Percentiles rank a stretch among this genome's conserved stretches.
phyloP scores from a whole-genome alignment of 2,329 filamentous ascomycete species.

The Beauveria caledonica region DNA sequence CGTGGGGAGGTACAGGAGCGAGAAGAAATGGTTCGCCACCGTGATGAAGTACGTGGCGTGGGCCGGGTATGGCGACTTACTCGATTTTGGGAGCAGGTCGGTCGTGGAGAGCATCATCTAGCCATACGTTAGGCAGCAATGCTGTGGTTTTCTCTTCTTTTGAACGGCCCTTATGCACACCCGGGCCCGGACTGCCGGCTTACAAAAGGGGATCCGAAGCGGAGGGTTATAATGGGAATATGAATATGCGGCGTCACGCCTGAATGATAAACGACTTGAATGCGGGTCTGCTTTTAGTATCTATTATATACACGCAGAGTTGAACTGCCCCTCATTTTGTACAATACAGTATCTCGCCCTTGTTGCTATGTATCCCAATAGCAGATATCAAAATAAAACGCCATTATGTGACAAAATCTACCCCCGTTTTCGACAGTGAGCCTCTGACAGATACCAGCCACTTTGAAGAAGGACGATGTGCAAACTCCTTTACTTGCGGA shows the following conservation, averaged over 20 bases:
- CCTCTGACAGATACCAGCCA: not conserved
- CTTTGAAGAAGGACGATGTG: not conserved
- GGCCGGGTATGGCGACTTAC: constrained; percentile 54
- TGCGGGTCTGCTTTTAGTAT: not conserved
- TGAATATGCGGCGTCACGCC: not conserved
- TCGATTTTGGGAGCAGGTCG: constrained; percentile 58
- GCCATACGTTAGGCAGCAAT: constrained; percentile 9
- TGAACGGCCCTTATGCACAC: not conserved
- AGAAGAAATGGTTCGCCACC: constrained; percentile 37
- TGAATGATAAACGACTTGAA: not conserved
- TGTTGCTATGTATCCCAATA: not conserved
- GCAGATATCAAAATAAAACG: not conserved
- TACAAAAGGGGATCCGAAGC: not conserved
- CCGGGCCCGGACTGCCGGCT: not conserved
- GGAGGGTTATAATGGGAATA: not conserved
- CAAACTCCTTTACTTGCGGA: constrained; percentile 19
- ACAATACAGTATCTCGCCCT: not conserved
- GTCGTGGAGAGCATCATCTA: constrained; percentile 28
- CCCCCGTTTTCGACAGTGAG: not conserved
- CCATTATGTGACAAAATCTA: not conserved
- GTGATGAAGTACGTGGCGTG: constrained; percentile 43
- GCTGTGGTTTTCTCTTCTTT: not conserved
- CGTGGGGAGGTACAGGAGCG: constrained; percentile 41
- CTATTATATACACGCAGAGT: constrained; percentile 2
- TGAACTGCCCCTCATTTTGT: not conserved